Conservation (phyloP, 805 yeast species). For the Wickerhamiella cacticola region DNA sequence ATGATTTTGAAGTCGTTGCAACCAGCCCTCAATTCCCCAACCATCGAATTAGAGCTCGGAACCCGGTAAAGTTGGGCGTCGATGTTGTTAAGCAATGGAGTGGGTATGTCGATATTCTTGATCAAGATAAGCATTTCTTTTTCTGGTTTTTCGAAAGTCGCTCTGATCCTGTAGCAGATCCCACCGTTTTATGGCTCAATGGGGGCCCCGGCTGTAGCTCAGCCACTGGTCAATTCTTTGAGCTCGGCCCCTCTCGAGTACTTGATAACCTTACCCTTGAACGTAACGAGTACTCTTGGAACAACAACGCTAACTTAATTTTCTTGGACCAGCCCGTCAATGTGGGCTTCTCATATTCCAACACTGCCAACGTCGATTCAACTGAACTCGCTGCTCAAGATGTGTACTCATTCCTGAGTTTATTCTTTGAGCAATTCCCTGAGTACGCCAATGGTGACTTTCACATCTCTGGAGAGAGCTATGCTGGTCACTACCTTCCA, state of each 20-base stretch:
- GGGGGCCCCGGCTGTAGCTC: slow-evolving; percentile 99
- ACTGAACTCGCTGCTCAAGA: slow-evolving; percentile 66
- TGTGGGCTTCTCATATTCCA: slow-evolving; percentile 79
- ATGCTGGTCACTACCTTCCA: slow-evolving; percentile 93
- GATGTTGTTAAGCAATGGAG: slow-evolving; percentile 72
- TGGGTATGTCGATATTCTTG: slow-evolving; percentile 65
- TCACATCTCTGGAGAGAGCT: slow-evolving; percentile 94
- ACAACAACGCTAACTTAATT: slow-evolving; percentile 79
- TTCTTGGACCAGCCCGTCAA: slow-evolving; percentile 93
- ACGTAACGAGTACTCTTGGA: slow-evolving; percentile 83
- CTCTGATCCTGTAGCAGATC: slow-evolving; percentile 74
- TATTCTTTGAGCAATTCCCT: slow-evolving; percentile 83
- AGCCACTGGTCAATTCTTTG: slow-evolving; percentile 81
- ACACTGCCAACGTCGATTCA: slow-evolving; percentile 29
- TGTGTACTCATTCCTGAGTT: slow-evolving; percentile 72
- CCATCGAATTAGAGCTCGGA: slow-evolving; percentile 50
- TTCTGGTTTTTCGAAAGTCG: slow-evolving; percentile 83
- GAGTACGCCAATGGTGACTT: slow-evolving; percentile 48
- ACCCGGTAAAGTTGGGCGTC: slow-evolving; percentile 58
- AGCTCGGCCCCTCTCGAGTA: slow-evolving; percentile 81
- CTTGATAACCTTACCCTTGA: slow-evolving; percentile 59
- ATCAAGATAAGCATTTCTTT: slow-evolving; percentile 84
- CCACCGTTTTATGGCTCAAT: slow-evolving; percentile 79
- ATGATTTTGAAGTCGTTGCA: slow-evolving; percentile 7
- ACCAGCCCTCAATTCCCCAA: slow-evolving; percentile 20